Base-by-base conservation (phyloP, 495 filamentous ascomycete genomes). In the Penicillium salamii region DNA sequence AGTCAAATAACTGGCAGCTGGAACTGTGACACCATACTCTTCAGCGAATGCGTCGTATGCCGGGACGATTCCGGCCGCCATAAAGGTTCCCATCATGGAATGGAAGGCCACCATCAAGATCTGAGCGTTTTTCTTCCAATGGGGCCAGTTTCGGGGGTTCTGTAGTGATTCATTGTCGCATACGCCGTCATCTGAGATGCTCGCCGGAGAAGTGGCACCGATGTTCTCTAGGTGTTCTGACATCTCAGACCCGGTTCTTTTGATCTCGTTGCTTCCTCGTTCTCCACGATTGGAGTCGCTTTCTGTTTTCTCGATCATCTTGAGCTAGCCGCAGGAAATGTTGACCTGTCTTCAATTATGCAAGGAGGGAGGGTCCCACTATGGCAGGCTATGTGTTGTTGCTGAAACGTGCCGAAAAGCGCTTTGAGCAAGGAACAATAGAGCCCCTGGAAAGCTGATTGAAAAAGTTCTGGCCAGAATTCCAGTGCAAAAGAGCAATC, bases 21-120 rank as follows among this genome's bases (percentile, higher is more conserved):
- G 55, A 12, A 70, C 55, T 2, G 58, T 60, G 9, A 70, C 35
- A 5, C 35, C 34, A 14, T 65, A 66, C 11, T 55, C 49, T 39
- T 63, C 48, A 0, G 62, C 64, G 12, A 70, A 55, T 3, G 41
- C 34, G 14, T 66, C 64, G 38, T 61, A 67, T 0, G 62, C 64
- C 0, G 60, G 64, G 15, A 70, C 61, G 13, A 70, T 68, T 7
- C 65, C 64, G 1, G 67, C 65, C 1, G 65, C 67, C 62, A 65
- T 68, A 41, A 70, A 67, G 7, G 62, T 68, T 1, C 52, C 49
- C 12, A 60, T 54, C 58, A 64, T 64, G 6, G 67, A 66, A 51
- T 67, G 67, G 35, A 70, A 68, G 7, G 67, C 60, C 1, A 70
- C 60, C 67, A 70, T 66, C 1, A 65, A 13, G n/a, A 67, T 69